Base-by-base conservation (phyloP, 176 grass and related monocot species). In the Juncus inflexus region DNA sequence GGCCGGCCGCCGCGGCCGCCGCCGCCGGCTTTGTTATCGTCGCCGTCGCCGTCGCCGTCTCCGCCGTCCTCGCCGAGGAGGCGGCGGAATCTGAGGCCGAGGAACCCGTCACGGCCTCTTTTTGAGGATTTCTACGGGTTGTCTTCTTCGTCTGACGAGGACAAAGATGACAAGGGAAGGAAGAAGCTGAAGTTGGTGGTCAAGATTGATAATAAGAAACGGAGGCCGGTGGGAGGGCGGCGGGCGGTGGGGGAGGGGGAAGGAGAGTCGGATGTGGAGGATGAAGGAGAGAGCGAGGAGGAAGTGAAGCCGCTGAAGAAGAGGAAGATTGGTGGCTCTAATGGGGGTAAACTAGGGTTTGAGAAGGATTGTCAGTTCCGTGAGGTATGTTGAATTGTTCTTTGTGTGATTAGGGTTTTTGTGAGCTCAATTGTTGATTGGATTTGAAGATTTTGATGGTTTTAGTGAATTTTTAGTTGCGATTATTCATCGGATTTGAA, bases 171-270 rank as follows among this genome's bases (percentile, higher is more conserved):
- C 70, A 83, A 83, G 41, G 72, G 78, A 19, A 75, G 83, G 11
- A 81, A 85, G 53, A 89, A 94, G 83, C 79, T 99, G 57, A 94
- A 99, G 85, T 77, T 99, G 10, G 83, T 99, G 0, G 78, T 83
- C 56, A 92, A 86, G 80, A 72, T 94, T 19, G 80, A 85, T 9
- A 75, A 75, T 50, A 75, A 47, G 43, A 47, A 47, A 9, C 60
- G 70, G 70, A 66, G 53, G 72, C 79, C 83, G 36, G 82, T 80
- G 40, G 81, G 80, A 12, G 73, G 62, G 6, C 59, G 70, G 9
- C 83, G 73, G 66, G 76, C 78, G 37, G 79, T 74, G 38, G 71
- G 66, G 13, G 90, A 85, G 7, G 81, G 73, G 53, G 67, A 69
- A 4, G 72, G 52, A 2, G 58, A 72, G 4, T 65, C 70, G 9